Evolutionary conservation across 345 rosid species (phyloP), one percentile per base, ranked within the genome.

Genomic region (Triadica sebifera): DNA sequence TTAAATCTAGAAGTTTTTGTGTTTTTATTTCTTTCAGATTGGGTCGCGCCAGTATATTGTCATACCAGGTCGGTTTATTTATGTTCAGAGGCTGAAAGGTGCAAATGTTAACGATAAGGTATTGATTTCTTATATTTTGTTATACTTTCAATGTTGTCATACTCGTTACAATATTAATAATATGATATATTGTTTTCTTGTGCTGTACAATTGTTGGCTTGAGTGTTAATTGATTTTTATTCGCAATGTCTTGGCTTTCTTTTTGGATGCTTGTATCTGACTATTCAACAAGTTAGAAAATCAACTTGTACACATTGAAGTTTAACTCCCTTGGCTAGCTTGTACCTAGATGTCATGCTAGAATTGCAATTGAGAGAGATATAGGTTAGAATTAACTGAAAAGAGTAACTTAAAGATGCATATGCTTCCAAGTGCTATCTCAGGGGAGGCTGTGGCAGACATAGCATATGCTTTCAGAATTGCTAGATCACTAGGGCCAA

Each of bases 1-100:
- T 8, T 61, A 5, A 16, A 3, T 73, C 25, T 59, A 22, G 2
- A 10, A 56, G 3, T 57, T 34, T 53, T 70, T 74, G 49, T 80
- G 67, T 67, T 73, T 76, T 64, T 10, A 29, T 38, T 52, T n/a
- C 11, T n/a, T 57, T 65, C 77, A 95, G 99, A 74, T 95, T 81
- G 99, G 98, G 62, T 79, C 83, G 37, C 91, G 93, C 69, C 98
- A 94, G 67, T 94, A 90, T 83, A 92, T 94, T 65, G 99, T 95
- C 17, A 86, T 95, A 68, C 99, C 99, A 5, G 99, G 98, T 50
- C 82, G 99, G 53, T 91, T 72, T 82, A 75, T 92, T 61, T 82
- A 87, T 75, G 86, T 90, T 37, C 92, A 89, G 84, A 88, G 99
- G 83, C 88, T 95, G 24, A 95, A 95, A 89, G 99, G 85, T 79